Evolutionary conservation across 345 rosid genomes (phyloP), one percentile per base, ranked within the genome.

Genomic region (Syzygium jambos): DNA sequence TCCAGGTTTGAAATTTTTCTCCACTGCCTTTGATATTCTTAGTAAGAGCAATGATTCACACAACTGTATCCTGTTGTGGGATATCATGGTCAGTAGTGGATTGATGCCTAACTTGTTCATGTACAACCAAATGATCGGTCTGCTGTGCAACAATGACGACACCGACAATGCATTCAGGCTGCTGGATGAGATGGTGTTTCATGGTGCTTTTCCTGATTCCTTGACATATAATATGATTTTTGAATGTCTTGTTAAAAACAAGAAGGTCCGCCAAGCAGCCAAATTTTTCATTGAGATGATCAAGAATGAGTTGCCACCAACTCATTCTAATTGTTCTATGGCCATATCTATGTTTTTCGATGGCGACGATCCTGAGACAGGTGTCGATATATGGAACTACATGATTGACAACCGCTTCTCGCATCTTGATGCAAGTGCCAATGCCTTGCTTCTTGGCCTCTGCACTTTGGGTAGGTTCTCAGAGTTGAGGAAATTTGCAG

Each of bases 301-400:
- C 86, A 94, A 92, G 93, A 94, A 93, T 84, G 94, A 93, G 91
- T 87, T 49, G 52, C 92, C 93, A 25, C 94, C 95, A 0, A 91
- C 91, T 6, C 90, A 88, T 86, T 23, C 88, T 85, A 91, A 92
- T 90, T 93, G 91, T 63, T 89, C 90, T n/a, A 46, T 89, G 7
- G 94, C 94, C 52, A 91, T 93, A 63, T 68, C 91, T 65, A 86
- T 92, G 93, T 87, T 93, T 89, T 87, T 92, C 29, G 89, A 90
- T 10, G 84, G 90, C 4, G 92, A 91, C 77, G 96, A 94, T 88
- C 94, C 94, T 34, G 94, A 94, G 90, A 89, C 85, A 87, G 94
- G 93, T n/a, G 90, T 92, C 49, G 91, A 93, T 53, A 92, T 94
- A 87, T 94, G 96, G 96, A 87, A 91, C 89, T 92, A 90, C 90